A percentile compares a stretch with the other conserved stretches of the same genome.
Conservation (phyloP, 768 basidiomycete genomes). For the Termitomyces sp. region DNA sequence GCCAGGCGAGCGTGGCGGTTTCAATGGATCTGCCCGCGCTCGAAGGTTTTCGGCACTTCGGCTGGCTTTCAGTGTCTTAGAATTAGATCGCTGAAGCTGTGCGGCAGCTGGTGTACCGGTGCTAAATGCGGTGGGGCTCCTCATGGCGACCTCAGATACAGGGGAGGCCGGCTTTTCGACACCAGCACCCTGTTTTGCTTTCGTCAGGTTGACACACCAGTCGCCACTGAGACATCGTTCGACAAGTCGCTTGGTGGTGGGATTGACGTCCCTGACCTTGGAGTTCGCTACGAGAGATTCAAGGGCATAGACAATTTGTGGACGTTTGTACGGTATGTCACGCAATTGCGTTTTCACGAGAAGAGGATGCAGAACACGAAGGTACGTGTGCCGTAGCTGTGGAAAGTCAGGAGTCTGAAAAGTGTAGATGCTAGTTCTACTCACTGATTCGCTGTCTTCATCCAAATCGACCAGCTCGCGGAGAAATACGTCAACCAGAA, state of each 20-base stretch:
- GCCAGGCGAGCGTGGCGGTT: slow-evolving; percentile 29
- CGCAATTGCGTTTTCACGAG: slow-evolving; percentile 92
- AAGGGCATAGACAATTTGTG: slow-evolving; percentile 81
- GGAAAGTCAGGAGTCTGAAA: not conserved
- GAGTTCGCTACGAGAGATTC: slow-evolving; percentile 74
- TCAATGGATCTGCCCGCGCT: slow-evolving; percentile 22
- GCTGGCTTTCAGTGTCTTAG: slow-evolving; percentile 56
- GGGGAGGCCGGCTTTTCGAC: slow-evolving; percentile 32
- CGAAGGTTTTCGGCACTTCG: slow-evolving; percentile 66
- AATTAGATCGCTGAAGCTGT: slow-evolving; percentile 34
- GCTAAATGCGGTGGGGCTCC: slow-evolving; percentile 31
- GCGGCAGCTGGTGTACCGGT: slow-evolving; percentile 27
- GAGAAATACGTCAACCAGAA: slow-evolving; percentile 97
- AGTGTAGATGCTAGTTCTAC: slow-evolving; percentile 26
- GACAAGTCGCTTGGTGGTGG: slow-evolving; percentile 89
- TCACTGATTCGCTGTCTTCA: slow-evolving; percentile 89
- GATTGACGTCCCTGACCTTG: slow-evolving; percentile 76
- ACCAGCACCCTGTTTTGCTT: slow-evolving; percentile 23
- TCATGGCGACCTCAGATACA: slow-evolving; percentile 39
- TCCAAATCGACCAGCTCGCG: slow-evolving; percentile 89
- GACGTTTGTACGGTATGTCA: slow-evolving; percentile 83
- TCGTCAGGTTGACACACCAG: slow-evolving; percentile 78
- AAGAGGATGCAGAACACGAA: slow-evolving; percentile 93
- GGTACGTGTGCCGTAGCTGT: slow-evolving; percentile 92
- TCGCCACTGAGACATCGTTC: slow-evolving; percentile 85